Base-by-base conservation (phyloP, 169 alveolate genomes). In the Cryptosporidium meleagridis region DNA sequence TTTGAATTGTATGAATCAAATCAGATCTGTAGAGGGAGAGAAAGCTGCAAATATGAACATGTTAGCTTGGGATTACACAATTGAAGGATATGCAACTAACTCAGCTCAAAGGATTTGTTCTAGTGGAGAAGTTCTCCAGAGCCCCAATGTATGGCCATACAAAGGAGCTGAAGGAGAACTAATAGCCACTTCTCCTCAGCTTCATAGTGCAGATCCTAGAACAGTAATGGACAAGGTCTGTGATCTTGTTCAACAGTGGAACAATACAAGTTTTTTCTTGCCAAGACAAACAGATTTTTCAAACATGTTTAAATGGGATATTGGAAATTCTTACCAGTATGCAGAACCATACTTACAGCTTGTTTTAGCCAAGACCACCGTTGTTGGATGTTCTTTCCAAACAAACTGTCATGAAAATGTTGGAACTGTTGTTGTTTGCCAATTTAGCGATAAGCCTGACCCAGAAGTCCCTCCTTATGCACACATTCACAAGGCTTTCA, bases 21-120 rank as follows among this genome's bases (percentile, higher is more conserved):
- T 80, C 39, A 61, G 89, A 44, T 80, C 89, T 41, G 89, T 80
- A 2, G 89, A 80, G 41, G 89, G 69, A n/a, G 80, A 80, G 44
- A 80, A 80, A 29, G 89, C 89, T 12, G 89, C 89, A 67, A 33
- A 80, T 62, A 80, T 80, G 89, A 80, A 80, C 39, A 80, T 80
- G 89, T 48, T 80, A 6, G 89, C 75, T 44, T 80, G 89, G 89
- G 89, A 80, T 52, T 80, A 80, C 59, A 80, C 89, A 41, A 80
- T 80, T n/a, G 89, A 80, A 23, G 89, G 89, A 6, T 80, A 80
- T 62, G 89, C 89, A 58, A 39, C 89, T 1, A 59, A 80, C 68
- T 23, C 75, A 0, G 89, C 89, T 48, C 89, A 80, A n/a, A 59
- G 53, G 10, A 80, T 80, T 1, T 80, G 89, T 48, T 62, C 89